These are phyloP conservation scores for Lactarius indigo DNA, from an alignment of 768 basidiomycete genomes.

Conservation along the genomic window DNA sequence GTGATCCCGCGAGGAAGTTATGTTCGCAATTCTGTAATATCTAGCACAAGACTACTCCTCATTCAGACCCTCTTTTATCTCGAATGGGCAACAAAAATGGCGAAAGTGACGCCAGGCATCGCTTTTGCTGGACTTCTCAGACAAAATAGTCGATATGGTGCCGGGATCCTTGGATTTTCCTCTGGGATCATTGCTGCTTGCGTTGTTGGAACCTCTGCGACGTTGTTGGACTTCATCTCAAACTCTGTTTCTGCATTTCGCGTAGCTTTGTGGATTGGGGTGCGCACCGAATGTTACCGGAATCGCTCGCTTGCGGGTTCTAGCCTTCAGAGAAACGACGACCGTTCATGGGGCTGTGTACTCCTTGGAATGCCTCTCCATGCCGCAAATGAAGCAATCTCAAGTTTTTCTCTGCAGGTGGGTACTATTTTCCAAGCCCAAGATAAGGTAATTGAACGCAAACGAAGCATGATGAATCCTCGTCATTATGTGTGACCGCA, in stretches of 20 bases:
- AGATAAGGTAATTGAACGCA: constrained; percentile 24
- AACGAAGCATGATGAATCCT: constrained; percentile 14
- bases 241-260: constrained; percentile 47
- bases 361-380: constrained; percentile 35
- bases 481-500: constrained; percentile 47
- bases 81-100: constrained; percentile 34
- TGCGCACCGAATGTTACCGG: constrained; percentile 40
- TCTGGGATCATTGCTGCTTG: constrained; percentile 54
- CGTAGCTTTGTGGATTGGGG: constrained; percentile 50
- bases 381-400: constrained; percentile 30
- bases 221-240: constrained; percentile 40
- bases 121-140: constrained; percentile 33
- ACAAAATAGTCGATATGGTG: constrained; percentile 33
- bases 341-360: constrained; percentile 46
- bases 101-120: constrained; percentile 14
- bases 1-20: constrained; percentile 35
- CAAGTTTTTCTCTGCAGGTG: constrained; percentile 29
- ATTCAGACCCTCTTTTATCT: constrained; percentile 53
- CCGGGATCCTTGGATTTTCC: constrained; percentile 51
- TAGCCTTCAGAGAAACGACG: constrained; percentile 25
- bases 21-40: constrained; percentile 45
- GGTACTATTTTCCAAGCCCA: background rate
- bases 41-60: constrained; percentile 47
- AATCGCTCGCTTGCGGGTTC: constrained; percentile 12
- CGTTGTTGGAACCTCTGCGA: constrained; percentile 44